A percentile compares a stretch with the other conserved stretches of the same genome.
Evolutionary conservation across 176 grass and related monocot genomes (phyloP).

Genomic region (Puya raimondii): DNA sequence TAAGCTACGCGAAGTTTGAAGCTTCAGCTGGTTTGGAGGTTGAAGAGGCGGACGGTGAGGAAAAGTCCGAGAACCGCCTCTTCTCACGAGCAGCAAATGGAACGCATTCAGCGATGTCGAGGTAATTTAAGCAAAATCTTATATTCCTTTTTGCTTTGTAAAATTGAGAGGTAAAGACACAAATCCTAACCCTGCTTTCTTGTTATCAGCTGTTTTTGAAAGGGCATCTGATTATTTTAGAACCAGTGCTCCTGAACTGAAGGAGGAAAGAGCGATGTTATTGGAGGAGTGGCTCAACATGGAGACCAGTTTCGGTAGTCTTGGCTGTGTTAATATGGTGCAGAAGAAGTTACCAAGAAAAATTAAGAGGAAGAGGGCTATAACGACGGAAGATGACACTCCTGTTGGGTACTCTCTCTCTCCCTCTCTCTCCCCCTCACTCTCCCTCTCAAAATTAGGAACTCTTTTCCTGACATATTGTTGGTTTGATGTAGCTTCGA

Average conservation of each 20-base stretch:
- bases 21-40: constrained; percentile 46
- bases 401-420: constrained; percentile 44
- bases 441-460: constrained; percentile 7
- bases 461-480: too few species aligned
- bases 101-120: constrained; percentile 39
- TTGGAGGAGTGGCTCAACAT: constrained; percentile 89
- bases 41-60: constrained; percentile 32
- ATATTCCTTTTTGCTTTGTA: constrained; percentile 4
- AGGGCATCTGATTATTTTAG: constrained; percentile 73
- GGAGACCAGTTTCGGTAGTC: constrained; percentile 57
- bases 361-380: constrained; percentile 78
- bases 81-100: constrained; percentile 22
- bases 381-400: constrained; percentile 67
- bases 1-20: constrained; percentile 85
- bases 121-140: constrained; percentile 32
- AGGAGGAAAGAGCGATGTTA: constrained; percentile 95
- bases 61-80: constrained; percentile 31
- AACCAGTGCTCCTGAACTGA: constrained; percentile 58
- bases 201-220: constrained; percentile 59
- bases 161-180: neutral
- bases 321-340: constrained; percentile 56
- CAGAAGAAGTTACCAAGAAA: constrained; percentile 87
- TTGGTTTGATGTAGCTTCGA: constrained; percentile 44
- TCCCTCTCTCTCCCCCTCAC: constrained; percentile 12
- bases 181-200: constrained; percentile 6